These are phyloP conservation scores for Gloeophyllum trabeum DNA, from an alignment of 768 basidiomycete species.

Conservation along the genomic window DNA sequence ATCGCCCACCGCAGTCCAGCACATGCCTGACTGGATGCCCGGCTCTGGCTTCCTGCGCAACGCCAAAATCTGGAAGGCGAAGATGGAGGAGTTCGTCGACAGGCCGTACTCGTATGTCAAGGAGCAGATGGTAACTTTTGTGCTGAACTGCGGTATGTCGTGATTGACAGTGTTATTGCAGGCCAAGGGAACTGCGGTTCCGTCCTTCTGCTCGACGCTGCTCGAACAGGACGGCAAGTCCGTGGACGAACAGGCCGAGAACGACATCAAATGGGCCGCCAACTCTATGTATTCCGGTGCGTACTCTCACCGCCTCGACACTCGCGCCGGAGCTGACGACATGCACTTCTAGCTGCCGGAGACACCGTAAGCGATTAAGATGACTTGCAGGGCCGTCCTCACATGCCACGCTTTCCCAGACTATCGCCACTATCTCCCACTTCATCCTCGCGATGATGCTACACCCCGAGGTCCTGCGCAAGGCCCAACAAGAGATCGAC, in stretches of 20 bases:
- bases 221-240: slow-evolving; percentile 35
- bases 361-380: slow-evolving; percentile 23
- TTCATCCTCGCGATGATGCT: slow-evolving; percentile 27
- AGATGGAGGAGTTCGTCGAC: slow-evolving; percentile 19
- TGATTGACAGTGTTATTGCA: not conserved
- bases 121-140: slow-evolving; percentile 27
- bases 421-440: slow-evolving; percentile 6
- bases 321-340: slow-evolving; percentile 22
- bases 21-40: slow-evolving; percentile 26
- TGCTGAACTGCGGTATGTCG: not conserved
- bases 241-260: slow-evolving; percentile 30
- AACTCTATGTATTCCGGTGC: slow-evolving; percentile 63
- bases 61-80: slow-evolving; percentile 15
- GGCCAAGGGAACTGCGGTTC: slow-evolving; percentile 13
- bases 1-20: slow-evolving; percentile 12
- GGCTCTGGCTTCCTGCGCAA: slow-evolving; percentile 17
- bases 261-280: slow-evolving; percentile 73
- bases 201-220: slow-evolving; percentile 37
- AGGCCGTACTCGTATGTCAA: slow-evolving; percentile 40
- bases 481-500: slow-evolving; percentile 20
- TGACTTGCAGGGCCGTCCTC: slow-evolving; percentile 20
- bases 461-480: slow-evolving; percentile 18
- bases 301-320: slow-evolving; percentile 5
- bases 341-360: slow-evolving; percentile 30
- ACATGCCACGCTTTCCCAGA: slow-evolving; percentile 20